Evolutionary conservation across 768 basidiomycete species (phyloP).

Genomic region (Phylloporus rhodoxanthus): DNA sequence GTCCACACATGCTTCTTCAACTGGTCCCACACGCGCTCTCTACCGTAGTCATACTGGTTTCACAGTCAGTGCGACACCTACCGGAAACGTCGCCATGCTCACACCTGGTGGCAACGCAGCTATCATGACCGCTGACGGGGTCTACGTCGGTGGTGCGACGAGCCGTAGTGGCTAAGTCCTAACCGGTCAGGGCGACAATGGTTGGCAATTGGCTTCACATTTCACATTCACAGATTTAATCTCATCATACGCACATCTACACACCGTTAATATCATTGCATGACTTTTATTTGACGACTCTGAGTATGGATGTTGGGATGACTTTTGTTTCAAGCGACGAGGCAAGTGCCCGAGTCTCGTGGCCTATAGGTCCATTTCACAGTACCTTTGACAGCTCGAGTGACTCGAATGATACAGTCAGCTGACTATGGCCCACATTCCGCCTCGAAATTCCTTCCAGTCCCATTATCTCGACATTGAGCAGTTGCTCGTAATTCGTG

Average conservation of each 20-base stretch:
- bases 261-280: constrained; percentile 9
- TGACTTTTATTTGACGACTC: not conserved
- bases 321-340: too few relatives aligned
- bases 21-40: constrained; percentile 23
- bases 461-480: too few relatives aligned
- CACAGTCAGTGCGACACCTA: constrained; percentile 19
- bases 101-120: constrained; percentile 29
- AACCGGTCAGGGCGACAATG: not conserved
- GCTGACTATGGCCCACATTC: too few relatives aligned
- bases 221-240: constrained; percentile 21
- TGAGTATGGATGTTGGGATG: not conserved
- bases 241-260: constrained; percentile 21
- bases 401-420: too few relatives aligned
- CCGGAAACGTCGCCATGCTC: constrained; percentile 29
- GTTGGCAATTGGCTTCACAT: not conserved
- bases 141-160: constrained; percentile 27
- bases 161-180: not conserved
- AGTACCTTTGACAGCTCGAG: not conserved
- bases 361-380: not conserved
- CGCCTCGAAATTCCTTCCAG: too few relatives aligned
- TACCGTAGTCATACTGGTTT: constrained; percentile 29
- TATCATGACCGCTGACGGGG: constrained; percentile 29
- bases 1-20: constrained; percentile 44
- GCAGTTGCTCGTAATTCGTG: too few relatives aligned
- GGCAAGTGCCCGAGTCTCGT: not conserved